phyloP scores from a whole-genome alignment of 2,329 filamentous ascomycete species.

The Fusarium armeniacum region DNA sequence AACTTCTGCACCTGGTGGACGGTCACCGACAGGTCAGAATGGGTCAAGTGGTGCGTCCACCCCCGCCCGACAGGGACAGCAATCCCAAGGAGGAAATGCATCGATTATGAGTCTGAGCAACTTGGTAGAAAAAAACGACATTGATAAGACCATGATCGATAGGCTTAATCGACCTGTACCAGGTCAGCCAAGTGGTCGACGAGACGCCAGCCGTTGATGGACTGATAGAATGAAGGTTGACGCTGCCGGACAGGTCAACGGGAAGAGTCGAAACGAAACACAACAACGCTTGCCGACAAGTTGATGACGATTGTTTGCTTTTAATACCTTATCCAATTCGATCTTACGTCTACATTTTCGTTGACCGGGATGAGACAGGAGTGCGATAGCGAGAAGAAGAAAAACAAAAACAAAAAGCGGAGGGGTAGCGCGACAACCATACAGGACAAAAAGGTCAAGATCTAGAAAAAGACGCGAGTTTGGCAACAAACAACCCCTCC shows the following conservation, averaged over 20 bases:
- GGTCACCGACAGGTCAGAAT: slow-evolving; percentile 56
- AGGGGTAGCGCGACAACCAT: slow-evolving; percentile 37
- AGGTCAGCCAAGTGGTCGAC: slow-evolving; percentile 33
- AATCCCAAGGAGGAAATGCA: slow-evolving; percentile 45
- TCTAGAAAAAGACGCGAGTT: slow-evolving; percentile 51
- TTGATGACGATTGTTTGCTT: slow-evolving; percentile 41
- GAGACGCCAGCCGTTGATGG: slow-evolving; percentile 44
- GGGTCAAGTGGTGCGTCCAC: slow-evolving; percentile 57
- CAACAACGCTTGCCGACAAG: slow-evolving; percentile 37
- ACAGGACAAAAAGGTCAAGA: slow-evolving; percentile 43
- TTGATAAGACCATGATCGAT: slow-evolving; percentile 69
- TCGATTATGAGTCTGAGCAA: slow-evolving; percentile 69
- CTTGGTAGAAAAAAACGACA: slow-evolving; percentile 66
- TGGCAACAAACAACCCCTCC: slow-evolving; percentile 52
- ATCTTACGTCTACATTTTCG: slow-evolving; percentile 35
- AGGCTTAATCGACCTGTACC: slow-evolving; percentile 60
- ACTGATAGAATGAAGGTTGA: slow-evolving; percentile 37
- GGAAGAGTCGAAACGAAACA: slow-evolving; percentile 33
- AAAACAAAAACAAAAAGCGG: slow-evolving; percentile 28
- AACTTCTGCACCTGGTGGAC: slow-evolving; percentile 50
- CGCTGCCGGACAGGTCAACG: slow-evolving; percentile 50
- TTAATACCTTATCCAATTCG: slow-evolving; percentile 39
- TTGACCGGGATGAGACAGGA: slow-evolving; percentile 42
- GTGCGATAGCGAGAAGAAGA: slow-evolving; percentile 25
- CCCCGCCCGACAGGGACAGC: slow-evolving; percentile 51